Evolutionary conservation across 805 yeast species (phyloP), one percentile per base, ranked within the genome.

Genomic region (Clavispora carvajalis): DNA sequence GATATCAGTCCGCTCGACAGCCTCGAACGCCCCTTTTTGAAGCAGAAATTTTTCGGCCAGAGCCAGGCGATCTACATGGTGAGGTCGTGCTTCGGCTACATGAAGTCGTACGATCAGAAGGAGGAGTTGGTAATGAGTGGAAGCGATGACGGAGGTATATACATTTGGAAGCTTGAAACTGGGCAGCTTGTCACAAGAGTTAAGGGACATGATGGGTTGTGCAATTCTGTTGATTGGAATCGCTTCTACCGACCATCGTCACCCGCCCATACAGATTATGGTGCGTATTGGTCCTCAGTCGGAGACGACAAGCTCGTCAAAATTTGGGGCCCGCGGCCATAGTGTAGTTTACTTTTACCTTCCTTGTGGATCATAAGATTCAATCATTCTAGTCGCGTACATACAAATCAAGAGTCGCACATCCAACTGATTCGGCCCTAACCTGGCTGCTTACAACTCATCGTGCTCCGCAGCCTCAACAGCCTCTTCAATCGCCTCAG

Each of bases 151-250:
- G 88, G 88, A 0, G 68, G 74, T 39, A 71, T 86, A 3, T 87
- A 80, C 56, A 67, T 89, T 2, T 88, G 95, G 95, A 85, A 85
- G 53, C 69, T 82, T 16, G 71, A 73, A 36, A 80, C 80, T 19
- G 89, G 93, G 5, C 80, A 80, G 43, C 67, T 86, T 18, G 63
- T 89, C 3, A 73, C 74, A 4, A 66, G 77, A 11, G 62, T 85
- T 16, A 69, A 75, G 31, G 91, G 81, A 1, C 95, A 86, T 57
- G 58, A 59, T 9, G 78, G 78, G 0, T 65, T 79, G 44, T 85
- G 91, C 48, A 89, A 86, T 56, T 78, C 85, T 34, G 93, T 88
- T 2, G 80, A 82, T 44, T 88, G 93, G 90, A 80, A 78, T 49
- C 49, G 58, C 15, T 47, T 44, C 26, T 60, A 47, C 40, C 24